Evolutionary conservation across 1,139 yeast species (phyloP).

Genomic region (Taphrina confusa): DNA sequence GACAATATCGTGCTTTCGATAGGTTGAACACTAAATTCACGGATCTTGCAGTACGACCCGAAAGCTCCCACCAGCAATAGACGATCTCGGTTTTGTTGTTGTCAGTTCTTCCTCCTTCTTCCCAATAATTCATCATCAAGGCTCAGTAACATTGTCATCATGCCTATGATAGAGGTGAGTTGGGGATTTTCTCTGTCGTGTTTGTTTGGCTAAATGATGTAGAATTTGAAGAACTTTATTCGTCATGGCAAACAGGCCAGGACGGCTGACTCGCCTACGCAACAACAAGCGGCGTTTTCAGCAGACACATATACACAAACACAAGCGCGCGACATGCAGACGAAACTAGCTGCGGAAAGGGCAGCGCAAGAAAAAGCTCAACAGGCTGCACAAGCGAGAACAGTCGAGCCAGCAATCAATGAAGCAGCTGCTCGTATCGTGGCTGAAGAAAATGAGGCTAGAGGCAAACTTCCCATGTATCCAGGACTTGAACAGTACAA

Average conservation of each 20-base stretch:
- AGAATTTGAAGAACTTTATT: constrained; percentile 74
- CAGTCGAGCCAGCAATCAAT: constrained; percentile 41
- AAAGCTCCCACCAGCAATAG: too few species aligned
- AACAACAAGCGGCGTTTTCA: constrained; percentile 20
- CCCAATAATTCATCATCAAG: background rate
- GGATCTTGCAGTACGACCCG: too few species aligned
- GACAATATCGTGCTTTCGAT: too few species aligned
- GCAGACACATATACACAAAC: constrained; percentile 8
- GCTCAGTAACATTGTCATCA: too few species aligned
- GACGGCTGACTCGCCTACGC: constrained; percentile 24
- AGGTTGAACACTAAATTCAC: too few species aligned
- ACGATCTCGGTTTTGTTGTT: too few species aligned
- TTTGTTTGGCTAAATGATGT: background rate
- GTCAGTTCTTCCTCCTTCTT: too few species aligned
- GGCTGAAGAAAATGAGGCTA: constrained; percentile 58
- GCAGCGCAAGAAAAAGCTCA: constrained; percentile 13
- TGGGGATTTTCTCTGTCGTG: background rate
- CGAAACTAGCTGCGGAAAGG: constrained; percentile 14
- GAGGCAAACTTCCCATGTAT: constrained; percentile 51
- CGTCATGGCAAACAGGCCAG: constrained; percentile 80
- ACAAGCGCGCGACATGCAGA: constrained; percentile 3
- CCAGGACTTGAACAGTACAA: constrained; percentile 53
- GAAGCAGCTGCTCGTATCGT: constrained; percentile 60
- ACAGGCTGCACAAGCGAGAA: constrained; percentile 14
- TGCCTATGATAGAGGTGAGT: constrained; percentile 34